Base-by-base conservation (phyloP, 768 basidiomycete genomes). In the Dioszegia hungarica region DNA sequence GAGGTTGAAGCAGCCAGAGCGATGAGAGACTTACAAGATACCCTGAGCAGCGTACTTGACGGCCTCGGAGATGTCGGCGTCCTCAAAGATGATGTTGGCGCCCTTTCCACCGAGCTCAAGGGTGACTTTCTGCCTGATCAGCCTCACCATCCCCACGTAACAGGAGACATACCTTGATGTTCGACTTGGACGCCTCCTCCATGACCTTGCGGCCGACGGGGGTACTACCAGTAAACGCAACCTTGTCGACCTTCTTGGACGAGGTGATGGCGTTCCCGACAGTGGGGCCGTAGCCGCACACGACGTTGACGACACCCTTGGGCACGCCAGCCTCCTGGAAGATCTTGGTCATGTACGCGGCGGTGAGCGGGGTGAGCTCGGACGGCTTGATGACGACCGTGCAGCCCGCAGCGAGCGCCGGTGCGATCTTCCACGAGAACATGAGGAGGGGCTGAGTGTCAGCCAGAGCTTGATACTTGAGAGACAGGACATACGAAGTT, bases 91-190 rank as follows among this genome's bases (percentile, higher is more conserved):
- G 63, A 76, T 74, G 66, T 74, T 73, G 25, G 75, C 66, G 29
- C 69, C 68, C 59, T 76, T 76, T 15, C 93, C 93, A 41, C 93
- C 93, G 37, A 98, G 84, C 76, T 98, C 94, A 56, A 98, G 82
- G 28, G 91, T 90, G 53, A 89, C 85, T 59, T 82, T 82, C 80
- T 51, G 25, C 11, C 15, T 2, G 2, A 17, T 93, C 59, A 29
- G 43, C 12, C 6, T 49, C 54, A 20, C 2, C 47, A n/a, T 20
- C 15, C 5, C 11, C 20, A 47, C 29, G 25, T 17, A 11, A 9
- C 19, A 20, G 8, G 10, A 41, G 27, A 38, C 49, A 38, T 9
- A 38, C 49, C 49, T 71, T 94, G 66, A 94, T 73, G 73, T 93
- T 94, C 27, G 83, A 83, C 74, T 84, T 83, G 1, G 88, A 82